These are phyloP conservation scores for Alopecurus myosuroides DNA, from an alignment of 176 grass and related monocot species.

Conservation along the genomic window DNA sequence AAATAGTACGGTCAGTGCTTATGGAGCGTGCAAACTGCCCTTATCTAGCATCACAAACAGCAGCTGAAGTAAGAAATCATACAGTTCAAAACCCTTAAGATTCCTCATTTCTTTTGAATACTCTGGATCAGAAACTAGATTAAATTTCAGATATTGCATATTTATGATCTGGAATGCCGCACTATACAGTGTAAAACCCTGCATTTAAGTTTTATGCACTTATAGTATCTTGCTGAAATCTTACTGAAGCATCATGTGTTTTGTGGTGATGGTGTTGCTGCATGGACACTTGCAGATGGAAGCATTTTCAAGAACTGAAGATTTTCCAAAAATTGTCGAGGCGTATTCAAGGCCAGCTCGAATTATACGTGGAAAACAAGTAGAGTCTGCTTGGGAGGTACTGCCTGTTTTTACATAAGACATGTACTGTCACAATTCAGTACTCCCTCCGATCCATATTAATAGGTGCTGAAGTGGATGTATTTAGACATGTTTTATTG, in stretches of 20 bases:
- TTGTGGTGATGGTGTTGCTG: not conserved
- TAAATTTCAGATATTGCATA: not conserved
- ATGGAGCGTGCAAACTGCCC: conserved; percentile 79
- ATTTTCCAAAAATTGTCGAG: conserved; percentile 79
- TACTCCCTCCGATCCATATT: too few relatives aligned
- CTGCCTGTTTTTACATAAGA: not conserved
- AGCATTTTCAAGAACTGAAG: conserved; percentile 58
- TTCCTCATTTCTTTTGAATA: conserved; percentile 6
- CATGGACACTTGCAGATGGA: conserved; percentile 57
- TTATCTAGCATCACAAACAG: conserved; percentile 69
- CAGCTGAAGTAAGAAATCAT: conserved; percentile 61
- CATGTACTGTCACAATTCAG: not conserved
- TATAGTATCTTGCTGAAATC: not conserved
- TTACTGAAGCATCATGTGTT: not conserved
- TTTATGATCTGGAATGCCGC: not conserved
- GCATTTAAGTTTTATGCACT: not conserved
- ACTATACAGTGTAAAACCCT: not conserved
- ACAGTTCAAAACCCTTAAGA: conserved; percentile 3
- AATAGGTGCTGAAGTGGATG: too few relatives aligned
- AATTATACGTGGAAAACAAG: conserved; percentile 81
- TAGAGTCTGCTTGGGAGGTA: conserved; percentile 57
- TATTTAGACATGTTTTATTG: too few relatives aligned
- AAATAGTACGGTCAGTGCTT: conserved; percentile 84
- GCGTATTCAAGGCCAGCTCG: conserved; percentile 77
- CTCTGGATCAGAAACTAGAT: not conserved